Conservation (phyloP, 2,329 filamentous ascomycete genomes). For the Trichoderma atroviride region DNA sequence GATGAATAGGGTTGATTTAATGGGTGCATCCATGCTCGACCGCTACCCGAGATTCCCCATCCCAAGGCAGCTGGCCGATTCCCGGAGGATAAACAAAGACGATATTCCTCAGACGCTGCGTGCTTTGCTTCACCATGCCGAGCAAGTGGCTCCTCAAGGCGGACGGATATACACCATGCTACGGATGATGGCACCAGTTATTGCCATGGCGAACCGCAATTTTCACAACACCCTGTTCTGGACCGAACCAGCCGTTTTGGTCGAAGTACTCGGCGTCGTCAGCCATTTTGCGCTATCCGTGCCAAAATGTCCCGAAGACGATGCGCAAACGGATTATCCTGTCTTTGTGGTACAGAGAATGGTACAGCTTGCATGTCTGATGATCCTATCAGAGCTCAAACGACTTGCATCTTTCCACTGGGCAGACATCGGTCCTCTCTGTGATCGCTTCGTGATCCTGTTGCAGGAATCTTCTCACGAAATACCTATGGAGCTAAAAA, state of each 20-base stretch:
- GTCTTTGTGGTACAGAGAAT: constrained; percentile 3
- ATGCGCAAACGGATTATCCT: not conserved
- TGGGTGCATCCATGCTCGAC: constrained; percentile 12
- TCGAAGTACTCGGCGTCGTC: not conserved
- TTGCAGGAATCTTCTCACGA: not conserved
- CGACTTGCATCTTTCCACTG: constrained; percentile 9
- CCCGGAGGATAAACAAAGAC: not conserved
- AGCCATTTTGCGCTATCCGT: constrained; percentile 5
- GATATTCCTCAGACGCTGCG: not conserved
- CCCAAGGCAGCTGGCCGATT: not conserved
- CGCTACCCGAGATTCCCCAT: constrained; percentile 9
- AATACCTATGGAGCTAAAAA: not conserved
- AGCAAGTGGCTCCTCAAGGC: not conserved
- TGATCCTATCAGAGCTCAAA: constrained; percentile 9
- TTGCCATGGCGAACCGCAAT: not conserved
- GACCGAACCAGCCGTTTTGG: not conserved
- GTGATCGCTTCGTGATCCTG: not conserved
- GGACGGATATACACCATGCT: not conserved
- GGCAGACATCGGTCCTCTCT: not conserved
- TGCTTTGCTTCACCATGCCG: not conserved
- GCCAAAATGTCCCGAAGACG: not conserved
- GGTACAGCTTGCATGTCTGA: constrained; percentile 14
- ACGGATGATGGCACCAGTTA: not conserved
- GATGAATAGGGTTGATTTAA: not conserved
- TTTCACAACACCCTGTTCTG: not conserved